Base-by-base conservation (phyloP, 306 rosid genomes). In the Lathyrus tuberosus region DNA sequence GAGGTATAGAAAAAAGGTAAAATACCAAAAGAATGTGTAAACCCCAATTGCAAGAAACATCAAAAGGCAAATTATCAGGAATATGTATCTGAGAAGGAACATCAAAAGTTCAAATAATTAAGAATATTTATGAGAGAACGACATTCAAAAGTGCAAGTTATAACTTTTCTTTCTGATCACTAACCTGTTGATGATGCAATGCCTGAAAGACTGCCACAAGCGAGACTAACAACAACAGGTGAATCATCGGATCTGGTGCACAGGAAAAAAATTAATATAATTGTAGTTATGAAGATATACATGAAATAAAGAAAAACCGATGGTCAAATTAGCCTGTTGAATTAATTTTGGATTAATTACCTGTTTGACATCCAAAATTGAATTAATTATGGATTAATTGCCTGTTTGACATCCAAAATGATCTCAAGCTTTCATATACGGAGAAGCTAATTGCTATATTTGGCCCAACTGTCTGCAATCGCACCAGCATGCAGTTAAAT, bases 181-280 rank as follows among this genome's bases (percentile, higher is more conserved):
- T 87, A 87, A 91, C 99, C 95, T 77, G 99, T 91, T 72, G 99
- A 95, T 62, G 97, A 91, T 56, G 92, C 95, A 79, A 95, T 85
- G 82, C 99, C 99, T 24, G 99, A 91, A 68, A 95, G 88, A 81
- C 99, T 95, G 47, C 99, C 99, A 30, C 99, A 95, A 18, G 95
- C 85, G 75, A 95, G 81, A 81, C 97, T 95, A 78, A 86, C 86
- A 60, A 75, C 79, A 52, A 76, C 80, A 44, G 89, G 66, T 73
- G 97, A 95, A 83, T 95, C 97, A 67, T 80, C 38, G 5, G 99
- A 61, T 83, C 99, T 95, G 84, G 69, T 62, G 66, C 5, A 16
- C 8, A 71, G n/a, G 65, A 69, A 18, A 51, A 69, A 46, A 22
- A 83, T 79, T 6, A 71, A n/a, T n/a, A n/a, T n/a, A n/a, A n/a